Evolutionary conservation across 306 rosid genomes (phyloP).

Genomic region (Cicer cuneatum): DNA sequence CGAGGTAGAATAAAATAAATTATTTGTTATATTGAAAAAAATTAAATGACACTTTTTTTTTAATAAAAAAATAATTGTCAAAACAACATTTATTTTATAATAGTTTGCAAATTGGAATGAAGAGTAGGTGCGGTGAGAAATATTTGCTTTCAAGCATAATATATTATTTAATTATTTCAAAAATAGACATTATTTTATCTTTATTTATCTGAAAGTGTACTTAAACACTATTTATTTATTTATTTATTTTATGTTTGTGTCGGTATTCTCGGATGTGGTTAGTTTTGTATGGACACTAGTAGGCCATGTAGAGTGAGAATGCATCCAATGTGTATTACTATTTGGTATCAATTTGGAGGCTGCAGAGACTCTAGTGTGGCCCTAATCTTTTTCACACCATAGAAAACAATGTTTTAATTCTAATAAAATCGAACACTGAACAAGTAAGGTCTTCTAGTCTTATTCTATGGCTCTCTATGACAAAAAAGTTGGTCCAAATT

Average conservation of each 20-base stretch:
- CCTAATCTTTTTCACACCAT: not conserved
- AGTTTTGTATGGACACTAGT: conserved; percentile 16
- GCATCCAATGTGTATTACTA: not conserved
- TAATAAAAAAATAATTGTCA: no score
- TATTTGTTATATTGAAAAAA: no score
- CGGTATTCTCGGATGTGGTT: not conserved
- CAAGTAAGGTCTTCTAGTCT: not conserved
- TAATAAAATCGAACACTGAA: not conserved
- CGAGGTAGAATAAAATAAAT: no score
- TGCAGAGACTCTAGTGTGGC: not conserved
- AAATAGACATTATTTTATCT: no score
- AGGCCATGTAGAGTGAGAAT: conserved; percentile 25
- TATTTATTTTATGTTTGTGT: no score
- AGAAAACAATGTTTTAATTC: conserved; percentile 25
- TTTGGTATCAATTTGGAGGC: not conserved
- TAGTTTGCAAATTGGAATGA: not conserved
- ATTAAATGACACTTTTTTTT: no score
- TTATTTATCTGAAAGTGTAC: no score
- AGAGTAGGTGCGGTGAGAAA: not conserved
- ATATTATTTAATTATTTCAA: no score
- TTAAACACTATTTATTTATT: no score
- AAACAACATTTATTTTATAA: no score
- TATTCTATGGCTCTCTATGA: not conserved
- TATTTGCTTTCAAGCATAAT: no score
- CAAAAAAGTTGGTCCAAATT: conserved; percentile 21